Base-by-base conservation (phyloP, 192 early-diverging fungal species). In the Dispira simplex region DNA sequence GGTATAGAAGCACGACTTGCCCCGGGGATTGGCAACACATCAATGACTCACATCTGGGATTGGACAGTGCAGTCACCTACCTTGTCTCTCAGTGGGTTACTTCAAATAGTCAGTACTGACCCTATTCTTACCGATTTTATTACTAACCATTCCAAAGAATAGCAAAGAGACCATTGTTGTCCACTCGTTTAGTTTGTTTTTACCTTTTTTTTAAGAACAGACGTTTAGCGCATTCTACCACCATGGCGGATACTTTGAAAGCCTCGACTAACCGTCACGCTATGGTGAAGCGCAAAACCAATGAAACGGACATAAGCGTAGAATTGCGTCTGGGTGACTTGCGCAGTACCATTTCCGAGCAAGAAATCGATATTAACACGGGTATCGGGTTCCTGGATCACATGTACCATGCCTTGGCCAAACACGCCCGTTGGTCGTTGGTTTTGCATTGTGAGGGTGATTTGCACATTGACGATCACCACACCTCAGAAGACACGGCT, bases 341-440 rank as follows among this genome's bases (percentile, higher is more conserved):
- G 14, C 58, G 21, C 63, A 70, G 77, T 32, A 63, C 72, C 11
- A 46, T 71, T 65, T 80, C 77, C 63, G 70, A 64, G 28, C 91
- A 95, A 70, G 63, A 63, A 20, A 95, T 99, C 70, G 68, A 82
- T 44, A 79, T 97, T 65, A 66, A 80, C 69, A 92, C 94, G 25
- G 96, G 96, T 11, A 94, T 99, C 71, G 96, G 96, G 21, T 99
- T 99, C 73, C 82, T 99, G 11, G 91, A 99, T 79, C 96, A 99
- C 90, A 98, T 98, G 95, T 87, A 91, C 71, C 89, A 93, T 66
- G 96, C 97, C 8, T 79, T 99, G n/a, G 91, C 93, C 20, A 97
- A 97, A 73, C 95, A 99, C 78, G 77, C 83, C 64, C 83, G 86
- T 32, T 97, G 92, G 93, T 90, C 92, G 16, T 76, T 99, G 43